Percentiles rank a stretch among this genome's conserved stretches.
Conservation (phyloP, 495 filamentous ascomycete species). For the Lepidopterella palustris region DNA sequence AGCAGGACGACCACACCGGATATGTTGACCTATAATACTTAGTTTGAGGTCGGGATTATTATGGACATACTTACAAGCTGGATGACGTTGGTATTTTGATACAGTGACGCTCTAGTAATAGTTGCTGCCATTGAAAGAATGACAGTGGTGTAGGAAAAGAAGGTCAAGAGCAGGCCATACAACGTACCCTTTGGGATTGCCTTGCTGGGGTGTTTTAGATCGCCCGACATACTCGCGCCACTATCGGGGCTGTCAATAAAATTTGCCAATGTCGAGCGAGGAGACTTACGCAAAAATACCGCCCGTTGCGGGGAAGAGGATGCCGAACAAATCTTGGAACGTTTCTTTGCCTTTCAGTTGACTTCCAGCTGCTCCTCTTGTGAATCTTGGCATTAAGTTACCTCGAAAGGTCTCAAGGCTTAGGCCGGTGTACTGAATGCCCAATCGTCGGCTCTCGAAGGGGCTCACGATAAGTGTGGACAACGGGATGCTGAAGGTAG, state of each 20-base stretch:
- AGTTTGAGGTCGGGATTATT: not conserved
- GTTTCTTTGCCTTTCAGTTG: slow-evolving; percentile 60
- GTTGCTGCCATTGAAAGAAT: slow-evolving; percentile 76
- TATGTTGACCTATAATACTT: slow-evolving; percentile 50
- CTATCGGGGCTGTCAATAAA: slow-evolving; percentile 27
- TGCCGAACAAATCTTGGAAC: slow-evolving; percentile 79
- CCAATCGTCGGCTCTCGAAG: slow-evolving; percentile 53
- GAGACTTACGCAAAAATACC: slow-evolving; percentile 56
- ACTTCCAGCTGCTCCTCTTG: slow-evolving; percentile 61
- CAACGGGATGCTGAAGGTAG: slow-evolving; percentile 76
- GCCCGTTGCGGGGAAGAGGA: slow-evolving; percentile 81
- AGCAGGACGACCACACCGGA: slow-evolving; percentile 67
- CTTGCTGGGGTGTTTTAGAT: slow-evolving; percentile 75
- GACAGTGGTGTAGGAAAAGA: slow-evolving; percentile 67
- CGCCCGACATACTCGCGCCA: slow-evolving; percentile 88
- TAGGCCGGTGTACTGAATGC: slow-evolving; percentile 71
- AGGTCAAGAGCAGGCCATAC: slow-evolving; percentile 67
- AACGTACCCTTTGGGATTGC: slow-evolving; percentile 78
- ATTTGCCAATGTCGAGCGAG: slow-evolving; percentile 6
- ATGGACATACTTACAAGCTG: slow-evolving; percentile 49
- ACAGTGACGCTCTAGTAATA: slow-evolving; percentile 65
- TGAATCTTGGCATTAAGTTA: slow-evolving; percentile 65
- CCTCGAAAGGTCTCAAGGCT: slow-evolving; percentile 59
- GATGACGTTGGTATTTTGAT: slow-evolving; percentile 70
- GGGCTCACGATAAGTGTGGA: slow-evolving; percentile 62